Evolutionary conservation across 2,329 filamentous ascomycete genomes (phyloP), one percentile per base, ranked within the genome.

Genomic region (Penicillium sp.): DNA sequence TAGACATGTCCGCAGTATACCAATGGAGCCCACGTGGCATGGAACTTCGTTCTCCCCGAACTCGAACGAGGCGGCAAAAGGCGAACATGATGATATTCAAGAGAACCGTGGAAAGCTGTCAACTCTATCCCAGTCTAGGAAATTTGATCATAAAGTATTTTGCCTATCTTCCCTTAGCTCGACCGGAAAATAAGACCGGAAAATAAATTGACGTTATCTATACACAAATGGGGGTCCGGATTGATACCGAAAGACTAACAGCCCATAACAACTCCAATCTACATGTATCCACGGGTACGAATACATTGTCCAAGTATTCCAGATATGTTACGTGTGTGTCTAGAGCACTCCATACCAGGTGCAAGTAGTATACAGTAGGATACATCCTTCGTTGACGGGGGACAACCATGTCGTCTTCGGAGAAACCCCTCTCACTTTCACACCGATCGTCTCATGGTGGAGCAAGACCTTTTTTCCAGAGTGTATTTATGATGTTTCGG

Each of bases 21-120:
- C 34, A 36, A 14, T 36, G 14, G 34, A 13, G n/a, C 39, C 59
- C 57, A 61, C 55, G 51, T 60, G 59, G 57, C 24, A 49, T 31
- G 24, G n/a, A 3, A 34, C 11, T n/a, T 4, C 21, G 22, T 44
- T 24, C 24, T 16, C 41, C 34, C 27, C 18, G 18, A 47, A 32
- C 22, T 34, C 43, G 3, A 32, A 39, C 3, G n/a, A 27, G 18
- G 11, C 10, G 32, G 32, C 11, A 5, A 34, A 13, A 34, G 14
- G 3, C 9, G n/a, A 40, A 40, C 27, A 32, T 18, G 14, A 18
- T 14, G 4, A 36, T 42, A 39, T 43, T 27, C 14, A 18, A 7
- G 11, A 9, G 24, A 34, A 48, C 36, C 50, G 21, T 53, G 50
- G 49, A 18, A 48, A 47, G 18, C 14, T 29, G 11, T 42, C 41